Evolutionary conservation across 2,329 filamentous ascomycete species (phyloP).

Genomic region (Trichoderma pleuroti): DNA sequence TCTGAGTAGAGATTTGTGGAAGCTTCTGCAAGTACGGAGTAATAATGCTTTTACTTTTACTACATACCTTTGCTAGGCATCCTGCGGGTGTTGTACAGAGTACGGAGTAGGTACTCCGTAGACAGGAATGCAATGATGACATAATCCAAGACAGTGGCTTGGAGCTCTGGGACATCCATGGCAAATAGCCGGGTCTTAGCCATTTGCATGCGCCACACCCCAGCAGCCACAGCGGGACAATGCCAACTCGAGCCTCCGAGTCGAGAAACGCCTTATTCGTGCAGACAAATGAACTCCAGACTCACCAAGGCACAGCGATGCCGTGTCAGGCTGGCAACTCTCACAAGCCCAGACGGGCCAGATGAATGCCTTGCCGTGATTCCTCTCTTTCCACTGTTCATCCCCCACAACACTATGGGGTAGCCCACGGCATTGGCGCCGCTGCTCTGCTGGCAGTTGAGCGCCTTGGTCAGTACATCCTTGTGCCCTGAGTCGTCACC

Average conservation of each 20-base stretch:
- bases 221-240: slow-evolving; percentile 26
- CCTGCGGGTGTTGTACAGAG: neutral
- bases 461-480: slow-evolving; percentile 13
- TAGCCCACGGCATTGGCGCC: neutral
- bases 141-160: neutral
- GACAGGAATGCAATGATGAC: neutral
- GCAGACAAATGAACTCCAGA: slow-evolving; percentile 11
- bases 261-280: slow-evolving; percentile 7
- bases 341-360: neutral
- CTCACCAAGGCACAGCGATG: slow-evolving; percentile 8
- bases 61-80: neutral
- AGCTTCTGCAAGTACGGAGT: neutral
- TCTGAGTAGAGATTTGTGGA: neutral
- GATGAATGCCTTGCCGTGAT: neutral
- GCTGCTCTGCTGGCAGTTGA: neutral
- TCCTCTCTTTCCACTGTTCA: neutral
- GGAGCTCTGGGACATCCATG: neutral
- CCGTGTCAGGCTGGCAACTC: slow-evolving; percentile 2
- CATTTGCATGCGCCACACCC: slow-evolving; percentile 1
- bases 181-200: slow-evolving; percentile 14
- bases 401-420: neutral
- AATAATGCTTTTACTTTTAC: neutral
- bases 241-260: slow-evolving; percentile 21
- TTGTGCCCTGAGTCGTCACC: neutral
- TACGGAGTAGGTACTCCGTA: neutral